Conservation (phyloP, 129 eudicot species). For the Escallonia rubra region DNA sequence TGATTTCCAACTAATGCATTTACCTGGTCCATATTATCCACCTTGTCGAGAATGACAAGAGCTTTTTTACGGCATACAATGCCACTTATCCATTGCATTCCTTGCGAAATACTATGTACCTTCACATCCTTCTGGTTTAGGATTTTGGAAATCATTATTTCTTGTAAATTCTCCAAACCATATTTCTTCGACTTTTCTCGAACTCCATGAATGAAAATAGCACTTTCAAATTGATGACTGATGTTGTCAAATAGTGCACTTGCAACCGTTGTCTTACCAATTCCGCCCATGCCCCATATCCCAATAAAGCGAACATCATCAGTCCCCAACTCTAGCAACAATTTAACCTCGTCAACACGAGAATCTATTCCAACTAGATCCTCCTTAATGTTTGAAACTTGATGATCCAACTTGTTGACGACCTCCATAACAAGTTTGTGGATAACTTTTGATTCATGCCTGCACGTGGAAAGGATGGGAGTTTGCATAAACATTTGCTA, state of each 20-base stretch:
- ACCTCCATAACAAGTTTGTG: slow-evolving; percentile 1
- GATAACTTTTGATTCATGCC: slow-evolving; percentile 9
- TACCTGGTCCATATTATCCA: too few relatives aligned
- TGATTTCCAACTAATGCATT: too few relatives aligned
- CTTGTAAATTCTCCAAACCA: slow-evolving; percentile 12
- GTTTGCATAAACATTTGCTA: too few relatives aligned
- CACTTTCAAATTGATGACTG: not conserved
- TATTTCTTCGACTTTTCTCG: slow-evolving; percentile 5
- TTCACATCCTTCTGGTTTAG: not conserved
- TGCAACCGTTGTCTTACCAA: slow-evolving; percentile 21
- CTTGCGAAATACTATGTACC: not conserved
- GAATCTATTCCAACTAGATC: slow-evolving; percentile 16
- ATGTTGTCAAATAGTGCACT: slow-evolving; percentile 2
- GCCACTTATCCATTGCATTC: not conserved
- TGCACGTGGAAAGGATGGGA: not conserved
- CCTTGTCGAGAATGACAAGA: too few relatives aligned
- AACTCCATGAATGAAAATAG: slow-evolving; percentile 5
- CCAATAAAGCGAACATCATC: slow-evolving; percentile 14
- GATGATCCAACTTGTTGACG: not conserved
- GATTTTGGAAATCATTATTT: slow-evolving; percentile 6
- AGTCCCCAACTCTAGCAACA: not conserved
- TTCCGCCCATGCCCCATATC: slow-evolving; percentile 27
- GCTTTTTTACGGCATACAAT: not conserved
- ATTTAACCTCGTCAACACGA: not conserved
- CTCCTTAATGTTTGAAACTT: not conserved